These are phyloP conservation scores for Penium margaritaceum DNA, from an alignment of 139 green algal genomes.

Conservation along the genomic window DNA sequence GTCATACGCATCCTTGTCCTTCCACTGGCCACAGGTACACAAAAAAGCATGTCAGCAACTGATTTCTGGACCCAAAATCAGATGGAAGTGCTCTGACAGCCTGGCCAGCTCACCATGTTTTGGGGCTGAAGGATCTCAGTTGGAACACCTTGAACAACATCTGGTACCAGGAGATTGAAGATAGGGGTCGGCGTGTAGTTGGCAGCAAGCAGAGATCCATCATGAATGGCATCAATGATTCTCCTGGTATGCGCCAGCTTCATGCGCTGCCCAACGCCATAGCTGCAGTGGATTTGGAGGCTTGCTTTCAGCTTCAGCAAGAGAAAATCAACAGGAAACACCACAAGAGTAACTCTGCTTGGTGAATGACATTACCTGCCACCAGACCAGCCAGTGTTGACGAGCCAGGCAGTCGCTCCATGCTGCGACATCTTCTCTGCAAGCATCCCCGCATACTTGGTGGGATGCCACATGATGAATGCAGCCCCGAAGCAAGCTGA, in stretches of 20 bases:
- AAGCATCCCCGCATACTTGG: slow-evolving; percentile 83
- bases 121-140: slow-evolving; percentile 56
- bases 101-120: slow-evolving; percentile 17
- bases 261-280: slow-evolving; percentile 17
- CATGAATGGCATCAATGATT: slow-evolving; percentile 92
- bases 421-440: slow-evolving; percentile 77
- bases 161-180: slow-evolving; percentile 75
- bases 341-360: no score
- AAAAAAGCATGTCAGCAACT: background rate
- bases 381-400: slow-evolving; percentile 81
- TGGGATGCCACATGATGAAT: slow-evolving; percentile 75
- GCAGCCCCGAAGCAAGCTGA: slow-evolving; percentile 48
- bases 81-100: background rate
- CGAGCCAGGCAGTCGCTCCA: slow-evolving; percentile 68
- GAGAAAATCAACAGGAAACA: no score
- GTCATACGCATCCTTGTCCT: slow-evolving; percentile 30
- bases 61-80: background rate
- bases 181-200: slow-evolving; percentile 60
- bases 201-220: slow-evolving; percentile 61
- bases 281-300: no score
- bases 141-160: slow-evolving; percentile 57
- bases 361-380: no score
- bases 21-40: slow-evolving; percentile 12
- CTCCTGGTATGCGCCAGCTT: slow-evolving; percentile 70
- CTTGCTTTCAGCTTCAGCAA: no score